Evolutionary conservation across 1,284 basidiomycete species (phyloP), one percentile per base, ranked within the genome.

Genomic region (Phylloporus gajari): DNA sequence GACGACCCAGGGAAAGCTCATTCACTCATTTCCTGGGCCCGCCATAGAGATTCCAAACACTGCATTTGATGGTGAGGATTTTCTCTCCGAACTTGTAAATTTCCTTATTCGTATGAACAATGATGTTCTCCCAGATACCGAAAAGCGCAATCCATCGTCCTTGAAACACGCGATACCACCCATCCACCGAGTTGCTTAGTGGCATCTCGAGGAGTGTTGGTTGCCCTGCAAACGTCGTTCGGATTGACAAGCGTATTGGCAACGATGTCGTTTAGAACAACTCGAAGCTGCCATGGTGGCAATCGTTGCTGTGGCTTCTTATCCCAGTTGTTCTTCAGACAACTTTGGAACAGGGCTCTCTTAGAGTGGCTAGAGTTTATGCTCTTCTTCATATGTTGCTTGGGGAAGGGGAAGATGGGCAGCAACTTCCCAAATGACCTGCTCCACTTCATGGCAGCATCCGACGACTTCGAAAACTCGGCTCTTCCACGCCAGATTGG

Each of bases 271-370:
- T 81, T 3, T 80, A 32, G 30, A 23, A 30, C 35, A 4, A 4
- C 35, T 7, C 15, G 27, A n/a, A 21, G 7, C 8, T 30, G 4
- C 15, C 82, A 13, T 84, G 83, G 85, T 78, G 82, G 12, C 80
- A 84, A 30, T 82, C 82, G 2, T 70, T 82, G 2, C 72, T 84
- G 4, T 84, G 84, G 83, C 78, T 84, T 30, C 74, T 83, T 7
- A 72, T 83, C 15, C 76, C 81, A 46, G 78, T 84, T 11, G 74
- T 75, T 1, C 71, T 89, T 19, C 88, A 89, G 69, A 85, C 84
- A 0, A 81, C 85, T 2, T 79, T 88, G 15, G 77, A n/a, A n/a
- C n/a, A n/a, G n/a, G n/a, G n/a, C n/a, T n/a, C n/a, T n/a, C n/a
- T n/a, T n/a, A n/a, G n/a, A n/a, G n/a, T n/a, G n/a, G n/a, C n/a